Conservation (phyloP, 257 asterid genomes). For the Misopates orontium region DNA sequence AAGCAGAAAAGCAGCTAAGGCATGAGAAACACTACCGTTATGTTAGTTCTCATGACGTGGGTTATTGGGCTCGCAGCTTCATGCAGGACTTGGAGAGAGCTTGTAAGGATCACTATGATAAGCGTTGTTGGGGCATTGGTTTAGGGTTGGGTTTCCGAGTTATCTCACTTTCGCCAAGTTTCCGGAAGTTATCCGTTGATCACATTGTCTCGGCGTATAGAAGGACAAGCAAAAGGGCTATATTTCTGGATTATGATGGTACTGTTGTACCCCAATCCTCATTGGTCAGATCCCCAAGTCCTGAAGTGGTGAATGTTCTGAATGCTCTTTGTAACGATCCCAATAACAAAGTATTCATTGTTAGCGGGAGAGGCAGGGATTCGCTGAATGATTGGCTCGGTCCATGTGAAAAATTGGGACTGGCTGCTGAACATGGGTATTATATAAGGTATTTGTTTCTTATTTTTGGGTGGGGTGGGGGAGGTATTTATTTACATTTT, state of each 20-base stretch:
- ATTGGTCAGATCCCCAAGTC: constrained; percentile 56
- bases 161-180: constrained; percentile 80
- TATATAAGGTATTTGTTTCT: constrained; percentile 55
- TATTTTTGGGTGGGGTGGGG: too few relatives aligned
- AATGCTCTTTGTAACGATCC: constrained; percentile 67
- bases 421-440: constrained; percentile 93
- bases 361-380: constrained; percentile 79
- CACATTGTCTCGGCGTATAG: constrained; percentile 68
- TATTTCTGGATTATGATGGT: constrained; percentile 93
- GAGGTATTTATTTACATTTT: too few relatives aligned
- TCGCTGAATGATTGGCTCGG: constrained; percentile 77
- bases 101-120: constrained; percentile 74
- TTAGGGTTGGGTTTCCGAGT: constrained; percentile 85
- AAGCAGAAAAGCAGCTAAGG: constrained; percentile 68
- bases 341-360: constrained; percentile 73
- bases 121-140: constrained; percentile 91
- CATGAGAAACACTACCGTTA: constrained; percentile 91
- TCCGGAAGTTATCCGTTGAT: constrained; percentile 68
- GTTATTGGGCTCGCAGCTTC: constrained; percentile 92
- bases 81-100: constrained; percentile 85
- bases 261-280: constrained; percentile 81
- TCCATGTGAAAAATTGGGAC: constrained; percentile 70
- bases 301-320: constrained; percentile 61
- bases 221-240: constrained; percentile 69
- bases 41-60: constrained; percentile 83